Percentiles rank a stretch among this genome's conserved stretches.
phyloP scores from a whole-genome alignment of 129 eudicot genomes.

The Helianthus tuberosus region DNA sequence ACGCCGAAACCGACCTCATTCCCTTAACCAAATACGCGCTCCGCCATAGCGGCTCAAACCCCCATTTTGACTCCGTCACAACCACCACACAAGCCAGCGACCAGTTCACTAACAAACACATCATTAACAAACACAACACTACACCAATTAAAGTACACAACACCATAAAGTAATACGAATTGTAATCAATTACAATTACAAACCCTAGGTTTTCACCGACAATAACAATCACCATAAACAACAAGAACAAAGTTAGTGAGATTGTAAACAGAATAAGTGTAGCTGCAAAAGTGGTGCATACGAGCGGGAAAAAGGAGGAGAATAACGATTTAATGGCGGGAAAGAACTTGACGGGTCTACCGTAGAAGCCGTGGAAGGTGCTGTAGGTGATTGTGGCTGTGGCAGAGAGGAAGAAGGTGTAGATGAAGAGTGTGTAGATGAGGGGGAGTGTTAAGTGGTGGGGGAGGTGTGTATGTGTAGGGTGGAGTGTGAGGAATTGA shows the following conservation, averaged over 20 bases:
- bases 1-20: conserved; percentile 33
- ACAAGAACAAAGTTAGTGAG: conserved; percentile 11
- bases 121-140: not conserved
- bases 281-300: conserved; percentile 47
- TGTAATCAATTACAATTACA: not conserved
- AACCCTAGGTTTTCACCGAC: conserved; percentile 30
- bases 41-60: conserved; percentile 44
- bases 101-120: conserved; percentile 41
- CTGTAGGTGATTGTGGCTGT: conserved; percentile 61
- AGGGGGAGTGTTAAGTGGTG: conserved; percentile 31
- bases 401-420: conserved; percentile 48
- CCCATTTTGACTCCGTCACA: conserved; percentile 51
- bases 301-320: conserved; percentile 48
- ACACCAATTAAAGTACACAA: not conserved
- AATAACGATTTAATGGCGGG: conserved; percentile 56
- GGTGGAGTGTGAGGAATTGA: conserved; percentile 27
- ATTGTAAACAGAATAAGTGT: conserved; percentile 23
- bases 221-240: not conserved
- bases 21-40: conserved; percentile 43
- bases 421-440: conserved; percentile 36
- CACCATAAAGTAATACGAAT: conserved; percentile 1
- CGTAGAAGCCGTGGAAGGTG: conserved; percentile 66
- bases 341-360: conserved; percentile 60
- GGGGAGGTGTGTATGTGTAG: conserved; percentile 4
- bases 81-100: conserved; percentile 40